Evolutionary conservation across 805 yeast genomes (phyloP), one percentile per base, ranked within the genome.

Genomic region (Yarrowia porcina): DNA sequence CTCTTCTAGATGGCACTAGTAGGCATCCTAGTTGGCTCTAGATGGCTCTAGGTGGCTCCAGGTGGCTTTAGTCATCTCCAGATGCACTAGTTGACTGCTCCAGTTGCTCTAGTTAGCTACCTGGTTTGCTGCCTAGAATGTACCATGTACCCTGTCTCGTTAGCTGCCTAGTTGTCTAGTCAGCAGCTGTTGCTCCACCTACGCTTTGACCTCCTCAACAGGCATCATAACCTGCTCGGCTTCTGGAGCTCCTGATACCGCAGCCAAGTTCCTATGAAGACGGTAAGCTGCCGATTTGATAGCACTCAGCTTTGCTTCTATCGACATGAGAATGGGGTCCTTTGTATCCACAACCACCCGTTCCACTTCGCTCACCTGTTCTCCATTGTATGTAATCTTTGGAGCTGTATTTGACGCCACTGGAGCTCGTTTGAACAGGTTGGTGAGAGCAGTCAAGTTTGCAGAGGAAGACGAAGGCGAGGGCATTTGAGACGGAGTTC

Each of bases 291-390:
- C 59, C 5, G 44, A 35, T 11, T 52, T 41, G 49, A 56, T 56
- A 3, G 39, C 61, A 11, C 61, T 56, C 39, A 56, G 21, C 11
- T 56, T 56, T 28, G 61, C 61, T 18, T 56, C 61, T 35, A 56
- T 41, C 35, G 49, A 39, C 49, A 56, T 39, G 18, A 56, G 49
- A 56, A 56, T 56, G 36, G 61, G 61, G 13, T 56, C 61, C 20
- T 56, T 56, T 0, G 61, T 56, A 17, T 56, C 61, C 39, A 56
- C 61, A 10, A 56, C 61, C 21, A 56, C 61, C 9, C 61, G 28
- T 21, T 56, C 61, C 21, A 56, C 30, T 12, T 56, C 49, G 30
- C 39, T 28, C 27, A 39, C 49, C 30, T 39, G 36, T 21, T 56
- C 61, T 13, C 61, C 61, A 20, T 41, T 39, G 49, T 56, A 56